Evolutionary conservation across 108 stramenopile genomes (phyloP).

Genomic region (Cyclotella atomus): DNA sequence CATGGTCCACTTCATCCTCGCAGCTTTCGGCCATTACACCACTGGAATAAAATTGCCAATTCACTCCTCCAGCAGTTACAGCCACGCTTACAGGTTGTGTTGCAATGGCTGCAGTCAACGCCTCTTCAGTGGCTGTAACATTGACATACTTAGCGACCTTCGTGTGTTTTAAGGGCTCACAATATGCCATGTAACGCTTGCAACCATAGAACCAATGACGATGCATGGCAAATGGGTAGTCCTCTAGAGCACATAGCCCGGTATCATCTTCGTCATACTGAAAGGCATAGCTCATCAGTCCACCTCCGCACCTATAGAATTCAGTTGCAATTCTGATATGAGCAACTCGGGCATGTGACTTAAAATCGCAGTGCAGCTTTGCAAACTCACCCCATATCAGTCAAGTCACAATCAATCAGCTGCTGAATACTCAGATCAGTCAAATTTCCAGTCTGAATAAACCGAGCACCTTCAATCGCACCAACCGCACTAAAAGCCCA

Average conservation of each 20-base stretch:
- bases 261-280: slow-evolving; percentile 82
- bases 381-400: slow-evolving; percentile 80
- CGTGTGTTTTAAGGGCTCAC: slow-evolving; percentile 76
- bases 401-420: slow-evolving; percentile 91
- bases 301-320: slow-evolving; percentile 60
- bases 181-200: slow-evolving; percentile 62
- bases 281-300: slow-evolving; percentile 96
- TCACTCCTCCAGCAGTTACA: slow-evolving; percentile 74
- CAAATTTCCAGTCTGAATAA: slow-evolving; percentile 78
- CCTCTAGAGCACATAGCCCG: slow-evolving; percentile 87
- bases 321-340: not conserved
- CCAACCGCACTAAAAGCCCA: slow-evolving; percentile 97
- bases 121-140: slow-evolving; percentile 70
- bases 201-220: slow-evolving; percentile 55
- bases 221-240: slow-evolving; percentile 87
- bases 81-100: slow-evolving; percentile 86
- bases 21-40: slow-evolving; percentile 88
- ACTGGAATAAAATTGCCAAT: slow-evolving; percentile 95
- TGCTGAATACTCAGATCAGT: slow-evolving; percentile 91
- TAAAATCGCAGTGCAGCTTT: not conserved
- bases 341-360: not conserved
- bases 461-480: slow-evolving; percentile 92
- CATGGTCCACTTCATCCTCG: slow-evolving; percentile 91
- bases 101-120: slow-evolving; percentile 71
- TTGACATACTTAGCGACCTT: slow-evolving; percentile 80